Percentiles rank a stretch among this genome's conserved stretches.
phyloP scores from a whole-genome alignment of 1,284 basidiomycete species.

The Ustilago crameri region DNA sequence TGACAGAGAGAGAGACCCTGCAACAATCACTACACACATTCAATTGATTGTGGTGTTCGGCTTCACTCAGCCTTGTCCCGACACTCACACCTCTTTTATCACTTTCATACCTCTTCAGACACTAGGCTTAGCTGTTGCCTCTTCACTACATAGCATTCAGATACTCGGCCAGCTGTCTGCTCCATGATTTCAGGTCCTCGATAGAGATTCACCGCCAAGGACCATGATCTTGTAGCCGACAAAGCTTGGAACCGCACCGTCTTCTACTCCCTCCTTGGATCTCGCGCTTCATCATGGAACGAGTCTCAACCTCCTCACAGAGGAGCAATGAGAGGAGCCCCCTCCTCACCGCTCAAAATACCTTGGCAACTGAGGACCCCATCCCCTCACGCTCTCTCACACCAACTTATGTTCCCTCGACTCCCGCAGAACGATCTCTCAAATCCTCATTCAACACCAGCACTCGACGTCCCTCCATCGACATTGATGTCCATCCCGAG shows the following conservation, averaged over 20 bases:
- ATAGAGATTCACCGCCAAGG: too few species aligned
- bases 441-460: slow-evolving; percentile 27
- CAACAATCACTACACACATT: too few species aligned
- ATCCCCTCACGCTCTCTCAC: slow-evolving; percentile 21
- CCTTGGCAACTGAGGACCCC: slow-evolving; percentile 8
- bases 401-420: slow-evolving; percentile 13
- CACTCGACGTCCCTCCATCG: slow-evolving; percentile 6
- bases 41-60: background rate
- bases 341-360: slow-evolving; percentile 24
- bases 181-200: too few species aligned
- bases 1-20: slow-evolving; percentile 1
- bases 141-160: too few species aligned
- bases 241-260: too few species aligned
- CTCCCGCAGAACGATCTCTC: slow-evolving; percentile 10
- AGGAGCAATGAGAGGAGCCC: slow-evolving; percentile 41
- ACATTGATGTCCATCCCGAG: slow-evolving; percentile 11
- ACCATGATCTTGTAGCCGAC: too few species aligned
- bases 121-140: too few species aligned
- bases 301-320: slow-evolving; percentile 27
- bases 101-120: too few species aligned
- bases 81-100: too few species aligned
- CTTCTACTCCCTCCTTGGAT: too few species aligned
- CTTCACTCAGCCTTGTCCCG: too few species aligned
- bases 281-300: slow-evolving; percentile 11
- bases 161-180: too few species aligned